Conservation (phyloP, 1,139 yeast genomes). For the Candida sanyaensis region DNA sequence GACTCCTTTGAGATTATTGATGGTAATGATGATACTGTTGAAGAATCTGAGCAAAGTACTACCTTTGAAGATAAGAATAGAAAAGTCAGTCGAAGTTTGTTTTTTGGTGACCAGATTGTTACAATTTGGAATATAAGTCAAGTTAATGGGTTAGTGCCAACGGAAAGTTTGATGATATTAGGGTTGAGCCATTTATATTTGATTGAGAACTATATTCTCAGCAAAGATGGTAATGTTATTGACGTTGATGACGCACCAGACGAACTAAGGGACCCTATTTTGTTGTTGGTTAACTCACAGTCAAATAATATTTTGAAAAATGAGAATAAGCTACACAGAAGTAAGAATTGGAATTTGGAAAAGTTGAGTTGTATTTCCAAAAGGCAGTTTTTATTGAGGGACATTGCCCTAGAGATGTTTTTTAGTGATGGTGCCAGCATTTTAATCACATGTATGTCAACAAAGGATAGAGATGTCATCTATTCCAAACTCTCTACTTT, state of each 20-base stretch:
- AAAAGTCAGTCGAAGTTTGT: slow-evolving; percentile 67
- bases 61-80: slow-evolving; percentile 69
- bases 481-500: slow-evolving; percentile 48
- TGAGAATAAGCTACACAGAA: slow-evolving; percentile 39
- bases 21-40: slow-evolving; percentile 2
- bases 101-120: slow-evolving; percentile 67
- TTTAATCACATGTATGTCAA: slow-evolving; percentile 56
- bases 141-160: slow-evolving; percentile 69
- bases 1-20: slow-evolving; percentile 42
- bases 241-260: slow-evolving; percentile 68
- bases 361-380: slow-evolving; percentile 65
- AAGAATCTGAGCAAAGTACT: slow-evolving; percentile 20
- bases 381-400: slow-evolving; percentile 72
- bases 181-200: slow-evolving; percentile 67
- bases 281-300: slow-evolving; percentile 54
- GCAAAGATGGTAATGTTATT: slow-evolving; percentile 60
- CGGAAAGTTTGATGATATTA: slow-evolving; percentile 70
- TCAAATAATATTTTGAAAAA: slow-evolving; percentile 21
- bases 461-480: slow-evolving; percentile 56
- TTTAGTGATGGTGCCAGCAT: slow-evolving; percentile 72
- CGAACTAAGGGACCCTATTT: slow-evolving; percentile 63
- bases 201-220: slow-evolving; percentile 67
- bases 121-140: slow-evolving; percentile 77
- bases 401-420: slow-evolving; percentile 76
- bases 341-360: slow-evolving; percentile 56